phyloP scores from a whole-genome alignment of 306 rosid genomes.

The Trichosanthes cucumerina region DNA sequence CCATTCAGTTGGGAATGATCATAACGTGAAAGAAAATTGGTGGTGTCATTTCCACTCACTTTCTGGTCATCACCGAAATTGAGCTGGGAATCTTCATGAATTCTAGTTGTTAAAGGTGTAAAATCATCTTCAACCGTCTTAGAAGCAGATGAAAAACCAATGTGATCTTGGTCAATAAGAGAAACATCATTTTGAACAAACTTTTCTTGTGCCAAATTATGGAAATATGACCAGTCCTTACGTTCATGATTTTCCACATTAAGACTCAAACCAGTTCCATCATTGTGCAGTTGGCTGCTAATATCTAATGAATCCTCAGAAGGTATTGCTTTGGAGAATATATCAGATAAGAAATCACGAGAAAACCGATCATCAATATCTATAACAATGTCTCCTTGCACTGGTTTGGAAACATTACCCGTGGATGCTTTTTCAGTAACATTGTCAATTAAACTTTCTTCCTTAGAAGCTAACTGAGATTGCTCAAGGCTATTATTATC shows the following conservation, averaged over 20 bases:
- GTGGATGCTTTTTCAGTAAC: conserved; percentile 30
- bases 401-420: conserved; percentile 29
- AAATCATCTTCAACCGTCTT: conserved; percentile 39
- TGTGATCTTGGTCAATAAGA: conserved; percentile 70
- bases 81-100: conserved; percentile 29
- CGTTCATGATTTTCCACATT: conserved; percentile 80
- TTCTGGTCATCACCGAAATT: conserved; percentile 36
- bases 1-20: conserved; percentile 43
- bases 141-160: conserved; percentile 31
- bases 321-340: conserved; percentile 75
- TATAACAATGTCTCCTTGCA: conserved; percentile 64
- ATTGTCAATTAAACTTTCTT: conserved; percentile 24
- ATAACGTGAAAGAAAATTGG: conserved; percentile 28
- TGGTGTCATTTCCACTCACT: conserved; percentile 24
- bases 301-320: conserved; percentile 42
- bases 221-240: conserved; percentile 76
- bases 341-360: conserved; percentile 71
- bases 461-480: conserved; percentile 22
- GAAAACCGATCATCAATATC: conserved; percentile 84
- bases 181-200: conserved; percentile 46
- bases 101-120: conserved; percentile 25
- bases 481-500: conserved; percentile 18
- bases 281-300: conserved; percentile 50
- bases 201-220: conserved; percentile 75
- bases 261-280: conserved; percentile 68